Conservation (phyloP, 2,329 filamentous ascomycete genomes). For the Aureobasidium musti region DNA sequence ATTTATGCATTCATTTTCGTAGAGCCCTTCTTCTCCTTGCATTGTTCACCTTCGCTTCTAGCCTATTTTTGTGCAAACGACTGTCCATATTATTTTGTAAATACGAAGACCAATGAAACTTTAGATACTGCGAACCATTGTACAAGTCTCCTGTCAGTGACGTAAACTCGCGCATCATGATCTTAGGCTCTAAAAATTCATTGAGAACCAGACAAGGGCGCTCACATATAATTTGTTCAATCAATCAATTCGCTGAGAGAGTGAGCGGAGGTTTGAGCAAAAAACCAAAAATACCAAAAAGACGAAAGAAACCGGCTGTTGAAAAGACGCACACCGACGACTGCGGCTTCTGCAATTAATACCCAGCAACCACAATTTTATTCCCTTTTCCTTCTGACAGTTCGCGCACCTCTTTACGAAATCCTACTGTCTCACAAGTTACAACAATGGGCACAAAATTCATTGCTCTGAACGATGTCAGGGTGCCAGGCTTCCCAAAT, state of each 20-base stretch:
- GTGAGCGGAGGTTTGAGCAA: not conserved
- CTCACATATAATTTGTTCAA: no score
- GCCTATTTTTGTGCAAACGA: not conserved
- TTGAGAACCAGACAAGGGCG: not conserved
- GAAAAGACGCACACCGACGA: not conserved
- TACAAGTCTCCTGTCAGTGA: not conserved
- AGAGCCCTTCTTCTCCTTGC: not conserved
- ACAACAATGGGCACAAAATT: constrained; percentile 9
- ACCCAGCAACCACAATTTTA: not conserved
- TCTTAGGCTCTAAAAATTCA: not conserved
- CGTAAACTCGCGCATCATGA: not conserved
- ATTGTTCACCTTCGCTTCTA: constrained; percentile 13
- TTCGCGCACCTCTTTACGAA: not conserved
- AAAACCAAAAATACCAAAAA: not conserved
- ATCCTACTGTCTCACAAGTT: not conserved
- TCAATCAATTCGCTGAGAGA: not conserved
- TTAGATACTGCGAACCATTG: not conserved
- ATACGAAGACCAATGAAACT: constrained; percentile 17
- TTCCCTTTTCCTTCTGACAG: not conserved
- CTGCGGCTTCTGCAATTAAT: not conserved
- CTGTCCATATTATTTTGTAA: not conserved
- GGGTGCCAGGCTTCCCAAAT: constrained; percentile 16
- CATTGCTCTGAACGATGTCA: not conserved
- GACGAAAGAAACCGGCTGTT: not conserved
- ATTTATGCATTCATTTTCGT: not conserved